These are phyloP conservation scores for Globisporangium apiculatum DNA, from an alignment of 352 stramenopile species.

Conservation along the genomic window DNA sequence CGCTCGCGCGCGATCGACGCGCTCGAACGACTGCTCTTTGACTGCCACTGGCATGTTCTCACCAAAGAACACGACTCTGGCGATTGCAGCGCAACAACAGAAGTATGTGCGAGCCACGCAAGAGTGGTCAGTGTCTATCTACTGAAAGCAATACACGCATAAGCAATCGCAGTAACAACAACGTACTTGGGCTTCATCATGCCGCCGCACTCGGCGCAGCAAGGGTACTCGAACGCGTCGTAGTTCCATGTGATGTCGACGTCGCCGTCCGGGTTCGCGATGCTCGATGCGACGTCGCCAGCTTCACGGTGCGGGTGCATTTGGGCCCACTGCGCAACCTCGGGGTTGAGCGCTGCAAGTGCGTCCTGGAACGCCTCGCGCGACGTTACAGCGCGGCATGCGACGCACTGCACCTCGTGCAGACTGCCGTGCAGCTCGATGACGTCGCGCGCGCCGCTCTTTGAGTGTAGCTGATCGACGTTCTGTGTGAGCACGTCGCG, in stretches of 20 bases:
- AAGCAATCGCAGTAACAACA: not conserved
- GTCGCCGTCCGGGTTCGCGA: slow-evolving; percentile 92
- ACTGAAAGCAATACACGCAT: no score
- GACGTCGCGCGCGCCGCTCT: slow-evolving; percentile 84
- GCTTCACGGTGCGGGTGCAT: slow-evolving; percentile 26
- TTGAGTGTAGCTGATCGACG: slow-evolving; percentile 93
- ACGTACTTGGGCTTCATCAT: slow-evolving; percentile 72
- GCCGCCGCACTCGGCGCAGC: slow-evolving; percentile 67
- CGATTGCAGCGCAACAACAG: not conserved
- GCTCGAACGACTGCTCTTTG: slow-evolving; percentile 58
- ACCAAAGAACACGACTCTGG: slow-evolving; percentile 95
- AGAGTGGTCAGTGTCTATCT: not conserved
- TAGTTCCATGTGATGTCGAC: slow-evolving; percentile 85
- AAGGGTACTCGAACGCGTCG: slow-evolving; percentile 72
- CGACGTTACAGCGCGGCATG: slow-evolving; percentile 54
- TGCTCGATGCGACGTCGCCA: slow-evolving; percentile 70
- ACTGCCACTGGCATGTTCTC: slow-evolving; percentile 88
- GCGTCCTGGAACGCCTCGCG: slow-evolving; percentile 85
- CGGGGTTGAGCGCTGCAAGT: slow-evolving; percentile 79
- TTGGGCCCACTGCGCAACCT: slow-evolving; percentile 31
- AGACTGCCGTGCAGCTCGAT: slow-evolving; percentile 93
- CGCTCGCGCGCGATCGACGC: slow-evolving; percentile 77
- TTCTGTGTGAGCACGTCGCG: slow-evolving; percentile 94
- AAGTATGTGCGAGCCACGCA: slow-evolving; percentile 1
- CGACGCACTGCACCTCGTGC: slow-evolving; percentile 82